Percentiles rank a stretch among this genome's conserved stretches.
These are phyloP conservation scores for Pythium apleroticum DNA, from an alignment of 352 stramenopile species.

Conservation along the genomic window DNA sequence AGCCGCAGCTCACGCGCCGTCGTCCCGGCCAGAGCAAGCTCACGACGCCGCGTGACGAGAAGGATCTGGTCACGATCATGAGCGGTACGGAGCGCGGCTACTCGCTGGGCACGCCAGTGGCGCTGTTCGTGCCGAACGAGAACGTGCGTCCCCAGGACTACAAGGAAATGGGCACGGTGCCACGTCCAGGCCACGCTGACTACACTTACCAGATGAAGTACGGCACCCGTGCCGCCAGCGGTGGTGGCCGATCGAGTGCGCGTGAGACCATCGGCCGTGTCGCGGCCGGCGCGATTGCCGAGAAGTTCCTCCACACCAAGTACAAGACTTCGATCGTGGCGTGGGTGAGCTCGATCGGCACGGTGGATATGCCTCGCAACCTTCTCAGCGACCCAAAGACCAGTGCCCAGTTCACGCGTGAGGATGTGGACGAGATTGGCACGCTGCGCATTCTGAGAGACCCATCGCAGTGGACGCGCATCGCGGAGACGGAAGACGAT, in stretches of 20 bases:
- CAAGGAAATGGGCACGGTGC: constrained; percentile 95
- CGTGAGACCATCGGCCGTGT: constrained; percentile 99
- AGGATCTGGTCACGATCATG: constrained; percentile 96
- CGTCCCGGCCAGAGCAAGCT: constrained; percentile 97
- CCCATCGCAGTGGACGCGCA: constrained; percentile 58
- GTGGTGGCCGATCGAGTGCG: constrained; percentile 94
- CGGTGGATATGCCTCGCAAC: constrained; percentile 80
- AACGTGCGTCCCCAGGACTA: constrained; percentile 97
- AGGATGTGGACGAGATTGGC: constrained; percentile 83
- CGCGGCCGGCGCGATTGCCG: constrained; percentile 94
- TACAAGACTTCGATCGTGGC: constrained; percentile 89
- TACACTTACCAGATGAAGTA: constrained; percentile 99
- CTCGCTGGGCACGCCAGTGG: constrained; percentile 96
- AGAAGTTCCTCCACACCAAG: constrained; percentile 94
- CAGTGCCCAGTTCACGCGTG: constrained; percentile 58
- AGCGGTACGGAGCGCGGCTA: constrained; percentile 93
- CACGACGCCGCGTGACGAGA: constrained; percentile 98
- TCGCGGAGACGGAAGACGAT: constrained; percentile 36
- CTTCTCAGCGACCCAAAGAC: constrained; percentile 68
- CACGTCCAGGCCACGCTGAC: constrained; percentile 95
- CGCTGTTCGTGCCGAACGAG: constrained; percentile 97
- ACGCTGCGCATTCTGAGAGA: constrained; percentile 81
- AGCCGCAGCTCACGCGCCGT: constrained; percentile 96
- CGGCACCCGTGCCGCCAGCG: constrained; percentile 95
- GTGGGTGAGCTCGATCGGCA: constrained; percentile 87